phyloP scores from a whole-genome alignment of 1,284 basidiomycete species.

The Trametes polyzona region DNA sequence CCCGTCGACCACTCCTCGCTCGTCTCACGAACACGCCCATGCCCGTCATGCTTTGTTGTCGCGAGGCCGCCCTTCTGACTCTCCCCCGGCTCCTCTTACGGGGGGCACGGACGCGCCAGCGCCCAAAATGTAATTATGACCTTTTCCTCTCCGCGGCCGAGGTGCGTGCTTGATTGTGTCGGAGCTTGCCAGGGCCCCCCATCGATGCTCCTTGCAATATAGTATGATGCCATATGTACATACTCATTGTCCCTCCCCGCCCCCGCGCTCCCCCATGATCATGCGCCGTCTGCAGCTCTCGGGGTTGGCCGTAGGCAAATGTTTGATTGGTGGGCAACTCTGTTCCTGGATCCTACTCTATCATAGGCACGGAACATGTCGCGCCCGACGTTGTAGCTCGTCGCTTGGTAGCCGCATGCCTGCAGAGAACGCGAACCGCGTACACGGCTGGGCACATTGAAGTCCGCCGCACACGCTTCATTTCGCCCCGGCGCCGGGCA shows the following conservation, averaged over 20 bases:
- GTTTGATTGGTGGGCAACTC: conserved; percentile 12
- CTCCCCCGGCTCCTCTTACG: not conserved
- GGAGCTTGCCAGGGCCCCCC: not conserved
- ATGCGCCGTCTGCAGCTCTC: conserved; percentile 5
- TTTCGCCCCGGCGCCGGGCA: conserved; percentile 10
- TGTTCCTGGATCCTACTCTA: conserved; percentile 25
- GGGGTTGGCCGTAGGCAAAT: conserved; percentile 16
- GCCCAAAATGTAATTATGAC: not conserved
- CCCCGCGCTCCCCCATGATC: not conserved
- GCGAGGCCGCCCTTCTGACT: not conserved
- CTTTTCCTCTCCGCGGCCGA: not conserved
- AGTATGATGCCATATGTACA: conserved; percentile 23
- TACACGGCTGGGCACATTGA: conserved; percentile 16
- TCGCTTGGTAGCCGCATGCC: conserved; percentile 24
- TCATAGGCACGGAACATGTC: conserved; percentile 18
- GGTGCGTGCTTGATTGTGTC: not conserved
- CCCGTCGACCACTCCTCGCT: not conserved
- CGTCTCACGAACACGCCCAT: not conserved
- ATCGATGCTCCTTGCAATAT: conserved; percentile 1
- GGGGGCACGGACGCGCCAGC: not conserved
- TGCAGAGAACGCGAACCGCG: conserved; percentile 24
- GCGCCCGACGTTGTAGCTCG: conserved; percentile 10
- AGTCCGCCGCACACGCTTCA: conserved; percentile 13
- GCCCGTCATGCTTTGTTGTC: not conserved
- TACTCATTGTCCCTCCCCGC: conserved; percentile 12